Evolutionary conservation across 2,329 filamentous ascomycete genomes (phyloP).

Genomic region (Aspergillus aculeatus): DNA sequence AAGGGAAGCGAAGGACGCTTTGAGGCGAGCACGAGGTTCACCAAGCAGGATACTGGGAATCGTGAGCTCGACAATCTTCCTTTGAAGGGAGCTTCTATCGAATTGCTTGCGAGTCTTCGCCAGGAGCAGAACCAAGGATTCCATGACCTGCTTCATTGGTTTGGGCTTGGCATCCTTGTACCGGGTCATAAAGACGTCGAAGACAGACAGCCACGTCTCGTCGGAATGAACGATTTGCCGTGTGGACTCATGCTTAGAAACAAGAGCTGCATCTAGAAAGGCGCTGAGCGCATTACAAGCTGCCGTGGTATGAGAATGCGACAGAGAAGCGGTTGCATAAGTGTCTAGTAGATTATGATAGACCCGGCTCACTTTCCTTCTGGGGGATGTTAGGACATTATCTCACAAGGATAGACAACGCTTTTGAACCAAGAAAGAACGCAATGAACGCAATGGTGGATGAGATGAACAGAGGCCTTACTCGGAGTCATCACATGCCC

Average conservation of each 20-base stretch:
- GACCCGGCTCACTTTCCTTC: conserved; percentile 34
- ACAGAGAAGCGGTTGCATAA: conserved; percentile 38
- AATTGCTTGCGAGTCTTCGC: conserved; percentile 28
- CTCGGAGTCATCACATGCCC: conserved; percentile 32
- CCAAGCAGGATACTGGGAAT: conserved; percentile 40
- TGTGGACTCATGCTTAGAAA: conserved; percentile 32
- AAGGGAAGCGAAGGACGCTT: conserved; percentile 36
- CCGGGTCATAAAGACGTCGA: conserved; percentile 40
- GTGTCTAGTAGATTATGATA: conserved; percentile 45
- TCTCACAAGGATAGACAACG: background rate
- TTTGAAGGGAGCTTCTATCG: conserved; percentile 20
- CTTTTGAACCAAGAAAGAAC: background rate
- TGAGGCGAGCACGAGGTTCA: conserved; percentile 40
- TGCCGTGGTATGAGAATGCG: conserved; percentile 41
- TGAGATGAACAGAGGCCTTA: conserved; percentile 23
- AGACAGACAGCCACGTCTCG: conserved; percentile 41
- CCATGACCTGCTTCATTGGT: conserved; percentile 46
- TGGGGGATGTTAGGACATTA: conserved; percentile 6
- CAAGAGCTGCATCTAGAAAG: conserved; percentile 41
- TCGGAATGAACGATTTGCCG: conserved; percentile 34
- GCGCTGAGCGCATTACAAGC: conserved; percentile 47
- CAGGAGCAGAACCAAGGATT: conserved; percentile 39
- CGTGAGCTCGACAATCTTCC: conserved; percentile 25
- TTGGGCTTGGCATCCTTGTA: conserved; percentile 46
- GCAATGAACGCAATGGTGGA: background rate